phyloP scores from a whole-genome alignment of 2,329 filamentous ascomycete genomes.

The Pseudohalonectria lignicola region DNA sequence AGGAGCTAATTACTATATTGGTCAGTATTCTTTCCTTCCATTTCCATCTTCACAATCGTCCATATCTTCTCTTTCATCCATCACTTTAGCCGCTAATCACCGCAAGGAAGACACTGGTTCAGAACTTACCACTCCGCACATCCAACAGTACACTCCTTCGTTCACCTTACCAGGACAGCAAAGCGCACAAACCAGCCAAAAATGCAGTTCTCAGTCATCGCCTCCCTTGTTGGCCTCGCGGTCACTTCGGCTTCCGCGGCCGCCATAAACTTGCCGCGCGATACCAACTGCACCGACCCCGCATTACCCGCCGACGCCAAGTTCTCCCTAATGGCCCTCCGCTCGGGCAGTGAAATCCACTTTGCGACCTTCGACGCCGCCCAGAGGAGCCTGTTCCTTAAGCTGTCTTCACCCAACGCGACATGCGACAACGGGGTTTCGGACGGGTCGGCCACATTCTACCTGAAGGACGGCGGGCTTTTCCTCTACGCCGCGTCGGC shows the following conservation, averaged over 20 bases:
- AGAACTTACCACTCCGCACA: too few relatives aligned
- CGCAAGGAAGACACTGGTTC: neutral
- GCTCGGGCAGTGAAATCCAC: slow-evolving; percentile 37
- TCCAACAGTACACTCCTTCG: neutral
- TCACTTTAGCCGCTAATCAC: neutral
- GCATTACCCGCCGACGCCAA: slow-evolving; percentile 16
- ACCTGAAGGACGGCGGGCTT: slow-evolving; percentile 31
- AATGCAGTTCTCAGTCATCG: slow-evolving; percentile 40
- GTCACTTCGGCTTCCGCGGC: slow-evolving; percentile 16
- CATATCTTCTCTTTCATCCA: too few relatives aligned
- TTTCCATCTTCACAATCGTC: too few relatives aligned
- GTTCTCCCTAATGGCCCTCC: slow-evolving; percentile 39
- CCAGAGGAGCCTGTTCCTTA: slow-evolving; percentile 29
- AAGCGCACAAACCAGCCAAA: neutral
- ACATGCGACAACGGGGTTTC: slow-evolving; percentile 30
- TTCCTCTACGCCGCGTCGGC: slow-evolving; percentile 32
- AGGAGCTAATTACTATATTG: too few relatives aligned
- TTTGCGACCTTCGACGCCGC: slow-evolving; percentile 32
- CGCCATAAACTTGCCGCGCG: slow-evolving; percentile 12
- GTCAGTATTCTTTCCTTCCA: too few relatives aligned
- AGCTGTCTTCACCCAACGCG: slow-evolving; percentile 31
- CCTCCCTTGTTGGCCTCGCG: slow-evolving; percentile 30
- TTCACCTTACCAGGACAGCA: neutral
- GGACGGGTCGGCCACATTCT: slow-evolving; percentile 35
- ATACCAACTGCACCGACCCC: slow-evolving; percentile 9